Evolutionary conservation across 2,329 filamentous ascomycete species (phyloP).

Genomic region (Tetracladium maxilliforme): DNA sequence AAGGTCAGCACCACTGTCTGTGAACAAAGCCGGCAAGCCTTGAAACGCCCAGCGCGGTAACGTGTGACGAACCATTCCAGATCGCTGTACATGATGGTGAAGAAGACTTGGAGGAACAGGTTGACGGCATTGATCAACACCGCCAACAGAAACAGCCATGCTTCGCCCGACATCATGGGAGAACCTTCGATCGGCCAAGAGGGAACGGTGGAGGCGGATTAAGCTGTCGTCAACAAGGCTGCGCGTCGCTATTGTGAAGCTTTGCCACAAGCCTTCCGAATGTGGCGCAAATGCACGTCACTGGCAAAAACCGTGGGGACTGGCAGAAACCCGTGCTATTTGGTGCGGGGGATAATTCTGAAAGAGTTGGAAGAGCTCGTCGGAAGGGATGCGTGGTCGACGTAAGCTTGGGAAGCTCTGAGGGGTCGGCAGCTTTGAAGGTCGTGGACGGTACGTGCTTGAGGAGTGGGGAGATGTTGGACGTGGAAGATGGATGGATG

Average conservation of each 20-base stretch:
- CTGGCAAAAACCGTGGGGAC: no score
- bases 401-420: no score
- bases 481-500: no score
- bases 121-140: conserved; percentile 99
- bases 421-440: no score
- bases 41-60: background rate
- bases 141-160: conserved; percentile 94
- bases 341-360: no score
- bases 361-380: background rate
- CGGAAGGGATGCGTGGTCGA: no score
- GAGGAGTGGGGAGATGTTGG: no score
- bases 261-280: no score
- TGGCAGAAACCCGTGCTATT: no score
- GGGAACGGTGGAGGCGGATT: background rate
- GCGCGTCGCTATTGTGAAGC: no score
- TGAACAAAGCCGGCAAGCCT: background rate
- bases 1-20: conserved; percentile 3
- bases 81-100: conserved; percentile 99
- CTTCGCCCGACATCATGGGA: conserved; percentile 91
- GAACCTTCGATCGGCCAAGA: background rate
- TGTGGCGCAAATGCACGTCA: no score
- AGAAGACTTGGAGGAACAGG: conserved; percentile 98
- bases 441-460: no score
- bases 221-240: background rate
- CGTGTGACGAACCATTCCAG: conserved; percentile 82